Conservation (phyloP, 257 asterid species). For the Gynochthodes officinalis region DNA sequence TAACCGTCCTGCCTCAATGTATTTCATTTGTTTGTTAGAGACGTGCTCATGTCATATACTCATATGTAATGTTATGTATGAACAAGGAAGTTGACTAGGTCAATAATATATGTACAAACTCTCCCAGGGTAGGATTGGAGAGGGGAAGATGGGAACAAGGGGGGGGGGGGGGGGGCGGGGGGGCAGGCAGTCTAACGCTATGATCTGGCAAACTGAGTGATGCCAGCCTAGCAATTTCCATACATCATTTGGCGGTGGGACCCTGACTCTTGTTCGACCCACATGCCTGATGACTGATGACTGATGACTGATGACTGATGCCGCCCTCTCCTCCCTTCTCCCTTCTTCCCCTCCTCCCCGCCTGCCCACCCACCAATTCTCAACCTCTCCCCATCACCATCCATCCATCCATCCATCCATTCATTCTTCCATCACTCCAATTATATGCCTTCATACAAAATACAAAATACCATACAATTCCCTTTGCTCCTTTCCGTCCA, state of each 20-base stretch:
- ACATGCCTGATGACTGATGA: conserved; percentile 75
- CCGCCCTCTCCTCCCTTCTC: background rate
- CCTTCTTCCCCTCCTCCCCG: background rate
- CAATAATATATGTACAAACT: too few species aligned
- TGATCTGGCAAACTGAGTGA: conserved; percentile 88
- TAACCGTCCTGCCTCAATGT: too few species aligned
- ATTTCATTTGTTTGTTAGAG: too few species aligned
- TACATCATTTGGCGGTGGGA: conserved; percentile 57
- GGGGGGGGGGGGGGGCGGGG: too few species aligned
- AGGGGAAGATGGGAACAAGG: conserved; percentile 16
- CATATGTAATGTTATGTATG: too few species aligned
- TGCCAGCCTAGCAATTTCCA: conserved; percentile 83
- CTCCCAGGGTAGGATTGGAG: too few species aligned
- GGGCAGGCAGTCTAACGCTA: conserved; percentile 29
- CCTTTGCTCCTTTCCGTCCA: too few species aligned
- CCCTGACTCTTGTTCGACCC: conserved; percentile 34
- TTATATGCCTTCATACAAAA: background rate
- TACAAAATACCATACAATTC: too few species aligned
- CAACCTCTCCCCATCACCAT: background rate
- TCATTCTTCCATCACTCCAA: background rate
- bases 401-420: background rate
- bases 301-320: conserved; percentile 53
- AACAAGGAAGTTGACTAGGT: too few species aligned
- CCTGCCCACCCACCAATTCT: background rate
- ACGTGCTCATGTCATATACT: too few species aligned